Base-by-base conservation (phyloP, 257 asterid species). In the Echites panduratus region DNA sequence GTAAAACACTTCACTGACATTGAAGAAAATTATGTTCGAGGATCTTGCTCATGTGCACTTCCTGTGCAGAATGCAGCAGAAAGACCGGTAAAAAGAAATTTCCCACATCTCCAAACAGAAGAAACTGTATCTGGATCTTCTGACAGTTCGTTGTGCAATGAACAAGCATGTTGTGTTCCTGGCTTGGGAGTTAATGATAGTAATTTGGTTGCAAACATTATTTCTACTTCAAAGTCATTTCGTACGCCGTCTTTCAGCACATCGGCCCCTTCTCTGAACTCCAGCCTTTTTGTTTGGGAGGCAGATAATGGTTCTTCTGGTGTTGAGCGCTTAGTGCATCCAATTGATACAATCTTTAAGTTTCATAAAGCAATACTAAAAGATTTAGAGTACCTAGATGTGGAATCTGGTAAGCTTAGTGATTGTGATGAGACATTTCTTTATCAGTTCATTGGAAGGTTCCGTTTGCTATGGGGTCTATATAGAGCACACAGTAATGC, bases 401-500 rank as follows among this genome's bases (percentile, higher is more conserved):
- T 81, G 40, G 85, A 84, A 77, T 84, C 85, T 68, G 78, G 85
- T 71, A 84, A 81, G 73, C 82, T 84, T 70, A 74, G 65, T 66
- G 73, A 79, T 70, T 77, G 85, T 69, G 73, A 80, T 54, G 85
- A 76, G 58, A 72, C 80, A 61, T 73, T 79, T 47, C 85, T 84
- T 70, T 80, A 75, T 58, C 88, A 84, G 62, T 84, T 84, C 72
- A 81, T 75, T 56, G 88, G 88, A 48, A 81, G 88, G 71, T 84
- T 84, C 66, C 77, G 78, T 57, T 61, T 84, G 73, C 81, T 84
- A 12, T 81, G 85, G 82, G 88, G 88, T 53, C 70, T 84, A 68
- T 81, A 84, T 59, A 79, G 82, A 69, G 88, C 88, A 40, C 88
- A 81, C 75, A 84, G 88, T 72, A 84, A 81, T 58, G 82, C 88